phyloP scores from a whole-genome alignment of 306 rosid genomes.

The Herpetospermum pedunculosum region DNA sequence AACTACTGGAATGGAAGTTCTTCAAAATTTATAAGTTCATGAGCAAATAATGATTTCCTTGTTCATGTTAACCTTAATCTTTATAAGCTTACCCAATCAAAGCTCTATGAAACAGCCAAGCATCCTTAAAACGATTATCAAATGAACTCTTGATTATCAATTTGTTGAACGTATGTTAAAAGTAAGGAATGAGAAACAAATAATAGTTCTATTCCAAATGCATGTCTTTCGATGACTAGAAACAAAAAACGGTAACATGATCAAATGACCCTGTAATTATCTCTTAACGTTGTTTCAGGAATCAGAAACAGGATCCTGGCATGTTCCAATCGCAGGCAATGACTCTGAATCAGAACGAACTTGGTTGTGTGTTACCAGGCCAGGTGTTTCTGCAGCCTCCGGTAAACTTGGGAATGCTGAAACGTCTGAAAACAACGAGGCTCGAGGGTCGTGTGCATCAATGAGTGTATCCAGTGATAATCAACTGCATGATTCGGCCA shows the following conservation, averaged over 20 bases:
- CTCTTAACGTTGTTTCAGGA: conserved; percentile 42
- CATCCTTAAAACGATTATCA: background rate
- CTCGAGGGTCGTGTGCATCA: conserved; percentile 2
- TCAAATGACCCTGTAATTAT: background rate
- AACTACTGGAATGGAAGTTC: background rate
- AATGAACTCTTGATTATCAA: background rate
- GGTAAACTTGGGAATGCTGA: conserved; percentile 11
- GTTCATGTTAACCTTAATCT: background rate
- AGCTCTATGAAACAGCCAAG: background rate
- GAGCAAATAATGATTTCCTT: background rate
- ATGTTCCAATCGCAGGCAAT: conserved; percentile 43
- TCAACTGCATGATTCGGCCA: conserved; percentile 11
- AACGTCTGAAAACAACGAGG: conserved; percentile 15
- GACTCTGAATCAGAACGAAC: conserved; percentile 26
- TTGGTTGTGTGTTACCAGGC: conserved; percentile 76
- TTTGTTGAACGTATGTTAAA: background rate
- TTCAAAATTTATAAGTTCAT: background rate
- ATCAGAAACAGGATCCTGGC: conserved; percentile 75
- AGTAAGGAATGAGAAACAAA: background rate
- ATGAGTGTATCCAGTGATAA: conserved; percentile 5
- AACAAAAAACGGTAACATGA: background rate
- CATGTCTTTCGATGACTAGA: background rate
- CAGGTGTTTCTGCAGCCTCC: conserved; percentile 13
- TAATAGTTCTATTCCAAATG: background rate
- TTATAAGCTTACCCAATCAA: background rate